Conservation (phyloP, 2,329 filamentous ascomycete genomes). For the Chaetothyriales sp. region DNA sequence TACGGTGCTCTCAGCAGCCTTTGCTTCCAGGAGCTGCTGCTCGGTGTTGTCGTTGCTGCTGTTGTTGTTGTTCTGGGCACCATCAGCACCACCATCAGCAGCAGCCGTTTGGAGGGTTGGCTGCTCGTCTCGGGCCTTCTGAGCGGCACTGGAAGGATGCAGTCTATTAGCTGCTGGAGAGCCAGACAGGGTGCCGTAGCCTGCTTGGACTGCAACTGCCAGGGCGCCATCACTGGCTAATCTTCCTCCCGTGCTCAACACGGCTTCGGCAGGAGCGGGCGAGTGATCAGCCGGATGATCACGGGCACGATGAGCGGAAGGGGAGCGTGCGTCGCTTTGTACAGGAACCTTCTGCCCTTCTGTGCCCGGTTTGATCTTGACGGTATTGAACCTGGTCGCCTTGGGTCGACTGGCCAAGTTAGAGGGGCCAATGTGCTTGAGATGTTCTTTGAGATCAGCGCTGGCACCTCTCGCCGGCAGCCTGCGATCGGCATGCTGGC, state of each 20-base stretch:
- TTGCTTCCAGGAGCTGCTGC: background rate
- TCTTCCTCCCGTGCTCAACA: conserved; percentile 38
- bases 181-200: conserved; percentile 33
- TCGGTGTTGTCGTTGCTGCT: too few species aligned
- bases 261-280: conserved; percentile 39
- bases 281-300: conserved; percentile 27
- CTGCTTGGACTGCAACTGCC: conserved; percentile 33
- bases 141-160: conserved; percentile 13
- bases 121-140: conserved; percentile 16
- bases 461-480: conserved; percentile 35
- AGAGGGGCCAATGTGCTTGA: conserved; percentile 49
- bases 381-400: conserved; percentile 44
- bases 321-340: conserved; percentile 27
- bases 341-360: conserved; percentile 25
- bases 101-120: background rate
- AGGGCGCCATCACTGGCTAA: conserved; percentile 52
- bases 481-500: conserved; percentile 18
- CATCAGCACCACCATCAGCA: background rate
- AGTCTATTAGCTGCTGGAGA: conserved; percentile 10
- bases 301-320: conserved; percentile 15
- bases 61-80: background rate
- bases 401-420: conserved; percentile 47
- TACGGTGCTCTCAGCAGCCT: conserved; percentile 12
- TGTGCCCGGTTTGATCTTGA: conserved; percentile 49
- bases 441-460: conserved; percentile 42